These are phyloP conservation scores for Tolypocladium ovalisporum DNA, from an alignment of 2,329 filamentous ascomycete genomes.

Conservation along the genomic window DNA sequence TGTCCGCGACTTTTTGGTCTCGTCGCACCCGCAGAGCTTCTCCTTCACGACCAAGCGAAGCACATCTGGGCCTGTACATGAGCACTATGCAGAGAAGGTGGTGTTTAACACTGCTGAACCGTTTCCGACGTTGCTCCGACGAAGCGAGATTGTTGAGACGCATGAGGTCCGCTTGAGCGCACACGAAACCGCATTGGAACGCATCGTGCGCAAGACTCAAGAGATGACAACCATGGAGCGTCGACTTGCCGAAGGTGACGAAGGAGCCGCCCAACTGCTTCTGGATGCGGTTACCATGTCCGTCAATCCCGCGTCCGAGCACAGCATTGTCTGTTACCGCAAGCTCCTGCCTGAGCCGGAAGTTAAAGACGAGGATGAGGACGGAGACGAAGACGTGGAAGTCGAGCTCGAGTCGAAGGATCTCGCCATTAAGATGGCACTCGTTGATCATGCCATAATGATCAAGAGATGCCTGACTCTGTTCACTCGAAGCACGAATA, in stretches of 20 bases:
- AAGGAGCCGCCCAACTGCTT: conserved; percentile 55
- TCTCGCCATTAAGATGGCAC: conserved; percentile 69
- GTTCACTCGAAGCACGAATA: conserved; percentile 54
- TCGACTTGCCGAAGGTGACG: conserved; percentile 60
- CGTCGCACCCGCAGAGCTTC: conserved; percentile 67
- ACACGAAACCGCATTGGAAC: conserved; percentile 80
- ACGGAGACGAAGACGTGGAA: conserved; percentile 28
- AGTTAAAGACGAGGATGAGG: conserved; percentile 16
- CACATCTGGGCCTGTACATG: conserved; percentile 55
- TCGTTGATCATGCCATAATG: conserved; percentile 81
- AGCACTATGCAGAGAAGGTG: conserved; percentile 73
- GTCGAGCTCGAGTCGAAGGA: conserved; percentile 49
- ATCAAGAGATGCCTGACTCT: conserved; percentile 70
- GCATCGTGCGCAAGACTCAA: conserved; percentile 80
- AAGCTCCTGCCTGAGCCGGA: conserved; percentile 51
- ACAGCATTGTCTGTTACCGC: conserved; percentile 68
- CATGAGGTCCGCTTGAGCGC: conserved; percentile 59
- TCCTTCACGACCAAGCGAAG: conserved; percentile 64
- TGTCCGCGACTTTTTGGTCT: conserved; percentile 77
- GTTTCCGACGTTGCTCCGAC: conserved; percentile 83
- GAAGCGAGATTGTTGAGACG: conserved; percentile 69
- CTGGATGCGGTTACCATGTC: conserved; percentile 69
- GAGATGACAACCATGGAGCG: conserved; percentile 72
- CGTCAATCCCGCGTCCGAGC: conserved; percentile 63
- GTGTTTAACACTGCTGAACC: conserved; percentile 74